These are phyloP conservation scores for Telopea speciosissima DNA, from an alignment of 177 flowering plant species.

Conservation along the genomic window DNA sequence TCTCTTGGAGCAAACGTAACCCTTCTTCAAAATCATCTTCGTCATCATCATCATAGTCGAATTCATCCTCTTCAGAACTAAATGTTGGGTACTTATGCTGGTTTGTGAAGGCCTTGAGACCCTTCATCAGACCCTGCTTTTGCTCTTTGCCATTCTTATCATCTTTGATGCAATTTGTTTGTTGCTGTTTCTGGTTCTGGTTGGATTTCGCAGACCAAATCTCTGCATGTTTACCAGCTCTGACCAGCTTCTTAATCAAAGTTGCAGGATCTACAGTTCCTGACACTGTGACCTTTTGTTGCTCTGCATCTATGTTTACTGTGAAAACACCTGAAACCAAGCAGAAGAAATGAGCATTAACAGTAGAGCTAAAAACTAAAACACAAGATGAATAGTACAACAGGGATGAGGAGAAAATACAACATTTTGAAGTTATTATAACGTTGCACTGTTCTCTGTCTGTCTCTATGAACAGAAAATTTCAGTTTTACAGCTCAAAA, in stretches of 20 bases:
- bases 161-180: constrained; percentile 24
- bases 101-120: constrained; percentile 35
- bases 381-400: background rate
- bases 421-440: no score
- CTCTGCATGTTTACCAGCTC: constrained; percentile 62
- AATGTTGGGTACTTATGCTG: constrained; percentile 37
- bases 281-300: constrained; percentile 54
- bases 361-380: background rate
- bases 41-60: constrained; percentile 31
- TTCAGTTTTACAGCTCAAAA: background rate
- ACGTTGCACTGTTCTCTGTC: no score
- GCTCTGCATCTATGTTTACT: constrained; percentile 38
- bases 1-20: constrained; percentile 29
- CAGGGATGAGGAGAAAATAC: no score
- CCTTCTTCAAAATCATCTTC: constrained; percentile 38
- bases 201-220: constrained; percentile 37
- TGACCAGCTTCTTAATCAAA: constrained; percentile 52
- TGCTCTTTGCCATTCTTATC: constrained; percentile 38
- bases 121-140: constrained; percentile 31
- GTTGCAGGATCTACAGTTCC: constrained; percentile 47
- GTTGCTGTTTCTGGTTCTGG: constrained; percentile 11
- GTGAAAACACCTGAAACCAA: constrained; percentile 39
- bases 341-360: background rate
- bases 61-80: constrained; percentile 35
- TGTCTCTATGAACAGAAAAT: no score